Conservation (phyloP, 108 stramenopile species). For the Nitzschia inconspicua region DNA sequence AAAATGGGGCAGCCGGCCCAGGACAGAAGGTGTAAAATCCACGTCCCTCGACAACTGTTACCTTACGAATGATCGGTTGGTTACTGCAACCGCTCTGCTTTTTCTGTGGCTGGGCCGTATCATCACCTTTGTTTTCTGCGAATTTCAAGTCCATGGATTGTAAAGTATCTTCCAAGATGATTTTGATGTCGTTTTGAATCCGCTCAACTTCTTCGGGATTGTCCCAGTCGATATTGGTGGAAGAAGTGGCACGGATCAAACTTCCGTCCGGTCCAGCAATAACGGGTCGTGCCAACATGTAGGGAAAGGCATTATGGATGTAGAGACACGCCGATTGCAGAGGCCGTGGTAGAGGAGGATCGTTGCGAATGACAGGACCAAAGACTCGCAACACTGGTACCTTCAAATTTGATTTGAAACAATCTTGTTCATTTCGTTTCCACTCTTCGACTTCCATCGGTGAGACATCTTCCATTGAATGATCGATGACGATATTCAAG, state of each 20-base stretch:
- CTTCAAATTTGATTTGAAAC: conserved; percentile 18
- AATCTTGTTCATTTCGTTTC: conserved; percentile 2
- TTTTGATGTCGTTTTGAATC: conserved; percentile 20
- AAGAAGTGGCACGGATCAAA: conserved; percentile 20
- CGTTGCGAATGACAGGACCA: conserved; percentile 61
- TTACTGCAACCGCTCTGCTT: neutral
- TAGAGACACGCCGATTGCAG: conserved; percentile 78
- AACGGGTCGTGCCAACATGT: conserved; percentile 72
- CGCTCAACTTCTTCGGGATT: conserved; percentile 34
- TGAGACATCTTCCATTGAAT: conserved; percentile 67
- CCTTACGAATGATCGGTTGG: conserved; percentile 47
- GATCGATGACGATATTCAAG: conserved; percentile 79
- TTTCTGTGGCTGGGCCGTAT: neutral
- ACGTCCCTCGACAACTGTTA: conserved; percentile 71
- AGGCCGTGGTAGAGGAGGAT: conserved; percentile 24
- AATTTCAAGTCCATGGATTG: conserved; percentile 17
- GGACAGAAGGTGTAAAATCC: conserved; percentile 85
- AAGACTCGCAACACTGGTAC: conserved; percentile 81
- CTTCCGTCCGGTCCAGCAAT: conserved; percentile 78
- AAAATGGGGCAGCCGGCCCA: conserved; percentile 41
- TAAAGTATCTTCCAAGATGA: conserved; percentile 38
- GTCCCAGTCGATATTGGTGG: conserved; percentile 74
- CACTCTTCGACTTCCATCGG: conserved; percentile 70
- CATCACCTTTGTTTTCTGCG: neutral
- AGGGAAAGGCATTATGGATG: conserved; percentile 85